Percentiles rank a stretch among this genome's conserved stretches.
Conservation (phyloP, 768 basidiomycete species). For the Suillus discolor region DNA sequence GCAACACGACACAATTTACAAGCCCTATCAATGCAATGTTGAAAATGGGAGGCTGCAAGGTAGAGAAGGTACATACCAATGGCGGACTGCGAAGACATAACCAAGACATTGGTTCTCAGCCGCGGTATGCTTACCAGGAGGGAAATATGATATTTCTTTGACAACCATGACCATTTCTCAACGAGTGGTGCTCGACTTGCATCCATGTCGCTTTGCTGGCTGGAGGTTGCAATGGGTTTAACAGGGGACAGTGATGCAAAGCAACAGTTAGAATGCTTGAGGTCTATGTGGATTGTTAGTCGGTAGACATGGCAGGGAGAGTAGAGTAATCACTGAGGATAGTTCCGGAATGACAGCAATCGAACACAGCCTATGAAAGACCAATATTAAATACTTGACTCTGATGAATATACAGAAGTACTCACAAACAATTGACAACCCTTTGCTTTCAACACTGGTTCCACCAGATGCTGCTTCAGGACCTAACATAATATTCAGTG, state of each 20-base stretch:
- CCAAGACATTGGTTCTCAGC: neutral
- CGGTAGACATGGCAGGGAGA: no score
- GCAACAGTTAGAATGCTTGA: constrained; percentile 18
- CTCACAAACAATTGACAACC: constrained; percentile 3
- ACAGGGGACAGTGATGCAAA: neutral
- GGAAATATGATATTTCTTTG: neutral
- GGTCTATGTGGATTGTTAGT: constrained; percentile 15
- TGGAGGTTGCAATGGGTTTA: neutral
- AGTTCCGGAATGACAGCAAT: constrained; percentile 33
- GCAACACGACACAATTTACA: neutral
- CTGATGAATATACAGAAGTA: neutral
- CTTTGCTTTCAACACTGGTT: constrained; percentile 21
- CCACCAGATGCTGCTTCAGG: constrained; percentile 22
- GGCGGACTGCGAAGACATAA: no score
- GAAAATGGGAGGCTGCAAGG: neutral
- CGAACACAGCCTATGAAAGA: constrained; percentile 25
- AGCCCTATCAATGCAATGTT: neutral
- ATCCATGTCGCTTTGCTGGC: neutral
- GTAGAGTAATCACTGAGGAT: constrained; percentile 21
- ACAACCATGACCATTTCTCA: neutral
- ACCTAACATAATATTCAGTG: constrained; percentile 13
- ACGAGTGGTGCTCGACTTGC: no score
- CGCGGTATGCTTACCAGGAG: neutral
- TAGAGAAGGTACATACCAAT: neutral
- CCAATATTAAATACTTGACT: neutral